A percentile compares a stretch with the other conserved stretches of the same genome.
phyloP scores from a whole-genome alignment of 768 basidiomycete species.

The Lactarius akahatsu region DNA sequence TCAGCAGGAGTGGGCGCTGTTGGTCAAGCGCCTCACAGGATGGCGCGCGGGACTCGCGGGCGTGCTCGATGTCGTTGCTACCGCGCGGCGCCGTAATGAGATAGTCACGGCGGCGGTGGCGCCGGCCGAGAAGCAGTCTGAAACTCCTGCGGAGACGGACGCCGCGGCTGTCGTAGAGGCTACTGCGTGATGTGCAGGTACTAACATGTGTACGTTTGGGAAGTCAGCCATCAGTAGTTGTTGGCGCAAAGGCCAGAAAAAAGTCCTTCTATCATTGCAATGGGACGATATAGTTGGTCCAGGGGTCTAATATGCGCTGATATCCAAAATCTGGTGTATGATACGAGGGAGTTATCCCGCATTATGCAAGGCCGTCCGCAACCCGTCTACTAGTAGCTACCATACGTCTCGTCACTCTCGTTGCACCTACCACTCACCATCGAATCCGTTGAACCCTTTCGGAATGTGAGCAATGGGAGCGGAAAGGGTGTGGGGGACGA shows the following conservation, averaged over 20 bases:
- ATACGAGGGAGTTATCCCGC: not conserved
- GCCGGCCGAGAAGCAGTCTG: constrained; percentile 7
- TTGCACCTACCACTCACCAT: constrained; percentile 80
- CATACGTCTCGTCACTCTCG: not conserved
- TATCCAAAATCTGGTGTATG: not conserved
- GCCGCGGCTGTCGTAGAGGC: constrained; percentile 14
- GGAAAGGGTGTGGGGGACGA: not conserved
- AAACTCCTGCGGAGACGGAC: not conserved
- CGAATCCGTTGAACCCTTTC: constrained; percentile 78
- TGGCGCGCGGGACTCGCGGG: constrained; percentile 74
- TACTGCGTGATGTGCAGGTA: constrained; percentile 2
- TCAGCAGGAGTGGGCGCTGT: not conserved
- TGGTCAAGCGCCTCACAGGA: constrained; percentile 36
- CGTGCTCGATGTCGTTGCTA: constrained; percentile 67
- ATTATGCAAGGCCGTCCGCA: not conserved
- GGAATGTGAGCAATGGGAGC: constrained; percentile 4
- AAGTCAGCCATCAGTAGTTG: not conserved
- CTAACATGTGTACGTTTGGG: not conserved
- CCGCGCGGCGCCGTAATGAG: constrained; percentile 46
- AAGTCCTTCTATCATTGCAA: not conserved
- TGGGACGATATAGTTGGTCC: not conserved
- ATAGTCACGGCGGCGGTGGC: constrained; percentile 22
- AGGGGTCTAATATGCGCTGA: not conserved
- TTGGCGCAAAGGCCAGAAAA: not conserved
- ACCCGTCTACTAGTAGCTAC: constrained; percentile 1